phyloP scores from a whole-genome alignment of 176 grass and related monocot genomes.

The Pharus latifolius region DNA sequence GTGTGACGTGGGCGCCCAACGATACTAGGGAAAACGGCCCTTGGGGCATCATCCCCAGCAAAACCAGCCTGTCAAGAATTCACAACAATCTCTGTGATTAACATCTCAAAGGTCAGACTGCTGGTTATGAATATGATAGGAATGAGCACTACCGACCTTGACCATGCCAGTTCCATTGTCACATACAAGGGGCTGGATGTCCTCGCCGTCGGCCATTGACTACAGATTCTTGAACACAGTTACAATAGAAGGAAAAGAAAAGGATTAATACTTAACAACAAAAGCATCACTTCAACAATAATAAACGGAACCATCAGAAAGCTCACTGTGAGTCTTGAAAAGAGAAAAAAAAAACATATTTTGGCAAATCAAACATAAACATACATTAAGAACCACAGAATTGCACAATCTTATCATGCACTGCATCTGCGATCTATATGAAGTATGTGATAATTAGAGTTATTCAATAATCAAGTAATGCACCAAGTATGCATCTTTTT shows the following conservation, averaged over 20 bases:
- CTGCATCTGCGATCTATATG: neutral
- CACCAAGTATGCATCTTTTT: too few species aligned
- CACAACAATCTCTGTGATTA: neutral
- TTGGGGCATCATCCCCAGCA: constrained; percentile 28
- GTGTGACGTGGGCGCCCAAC: constrained; percentile 33
- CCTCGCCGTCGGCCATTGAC: constrained; percentile 28
- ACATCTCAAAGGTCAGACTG: neutral
- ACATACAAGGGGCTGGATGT: constrained; percentile 41
- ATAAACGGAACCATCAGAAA: neutral
- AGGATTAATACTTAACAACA: neutral
- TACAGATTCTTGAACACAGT: neutral
- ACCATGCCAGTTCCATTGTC: constrained; percentile 47
- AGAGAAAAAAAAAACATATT: neutral
- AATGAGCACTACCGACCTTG: constrained; percentile 5
- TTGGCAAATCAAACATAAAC: neutral
- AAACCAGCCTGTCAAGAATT: constrained; percentile 25
- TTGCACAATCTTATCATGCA: neutral
- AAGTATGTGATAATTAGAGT: neutral
- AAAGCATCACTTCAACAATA: neutral
- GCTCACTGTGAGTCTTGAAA: neutral
- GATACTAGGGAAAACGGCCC: constrained; percentile 35
- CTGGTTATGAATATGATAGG: neutral
- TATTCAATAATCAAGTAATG: neutral
- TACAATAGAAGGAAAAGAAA: neutral
- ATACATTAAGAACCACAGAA: neutral